Percentiles rank a stretch among this genome's conserved stretches.
Conservation (phyloP, 495 filamentous ascomycete genomes). For the Apiosordaria backusii region DNA sequence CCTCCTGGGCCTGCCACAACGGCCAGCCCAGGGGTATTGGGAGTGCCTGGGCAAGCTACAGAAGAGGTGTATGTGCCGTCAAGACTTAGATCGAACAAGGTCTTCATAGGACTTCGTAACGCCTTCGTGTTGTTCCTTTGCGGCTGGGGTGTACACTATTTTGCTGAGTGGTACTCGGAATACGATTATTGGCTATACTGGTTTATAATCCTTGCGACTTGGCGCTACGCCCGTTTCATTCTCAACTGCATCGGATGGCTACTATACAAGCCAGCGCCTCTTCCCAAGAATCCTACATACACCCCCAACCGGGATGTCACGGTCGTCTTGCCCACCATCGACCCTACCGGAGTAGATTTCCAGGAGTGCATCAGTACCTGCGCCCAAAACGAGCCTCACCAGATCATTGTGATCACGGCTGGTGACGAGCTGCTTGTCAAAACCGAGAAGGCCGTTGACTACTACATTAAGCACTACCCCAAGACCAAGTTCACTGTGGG, state of each 20-base stretch:
- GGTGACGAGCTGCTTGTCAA: conserved; percentile 22
- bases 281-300: conserved; percentile 34
- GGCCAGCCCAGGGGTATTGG: too few relatives aligned
- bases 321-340: conserved; percentile 53
- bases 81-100: not conserved
- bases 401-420: conserved; percentile 39
- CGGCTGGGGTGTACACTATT: not conserved
- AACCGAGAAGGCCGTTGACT: conserved; percentile 13
- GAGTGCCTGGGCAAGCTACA: too few relatives aligned
- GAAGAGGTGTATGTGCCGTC: not conserved
- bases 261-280: conserved; percentile 38
- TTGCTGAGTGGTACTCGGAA: not conserved
- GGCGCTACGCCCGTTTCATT: conserved; percentile 47
- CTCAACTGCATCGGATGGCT: conserved; percentile 46
- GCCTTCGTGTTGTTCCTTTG: not conserved
- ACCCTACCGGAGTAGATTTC: conserved; percentile 35
- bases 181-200: conserved; percentile 17
- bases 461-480: conserved; percentile 13
- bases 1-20: not conserved
- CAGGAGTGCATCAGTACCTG: conserved; percentile 32
- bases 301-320: conserved; percentile 46
- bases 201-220: conserved; percentile 25
- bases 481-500: conserved; percentile 21
- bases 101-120: not conserved
- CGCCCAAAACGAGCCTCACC: conserved; percentile 30